phyloP scores from a whole-genome alignment of 495 filamentous ascomycete genomes.

The Xylaria intraflava region DNA sequence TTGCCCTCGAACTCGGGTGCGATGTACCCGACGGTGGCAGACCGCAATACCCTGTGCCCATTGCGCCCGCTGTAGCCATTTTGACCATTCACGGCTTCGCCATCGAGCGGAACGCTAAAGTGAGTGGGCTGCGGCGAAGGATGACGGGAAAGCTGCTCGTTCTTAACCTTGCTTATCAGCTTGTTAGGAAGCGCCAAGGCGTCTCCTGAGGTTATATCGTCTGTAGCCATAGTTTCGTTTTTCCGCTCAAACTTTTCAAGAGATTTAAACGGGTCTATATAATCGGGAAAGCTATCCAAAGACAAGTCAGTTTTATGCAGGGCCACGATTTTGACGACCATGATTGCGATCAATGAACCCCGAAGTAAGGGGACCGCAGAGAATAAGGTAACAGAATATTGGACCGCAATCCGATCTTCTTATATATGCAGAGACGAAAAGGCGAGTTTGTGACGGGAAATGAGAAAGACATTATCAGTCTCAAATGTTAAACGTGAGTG shows the following conservation, averaged over 20 bases:
- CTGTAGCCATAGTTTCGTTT: constrained; percentile 22
- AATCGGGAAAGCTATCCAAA: constrained; percentile 34
- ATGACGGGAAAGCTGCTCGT: constrained; percentile 33
- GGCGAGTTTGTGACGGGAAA: neutral
- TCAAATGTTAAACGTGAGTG: neutral
- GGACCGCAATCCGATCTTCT: neutral
- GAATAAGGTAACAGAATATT: neutral
- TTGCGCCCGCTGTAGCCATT: constrained; percentile 44
- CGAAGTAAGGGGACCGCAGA: neutral
- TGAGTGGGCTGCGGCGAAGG: constrained; percentile 92
- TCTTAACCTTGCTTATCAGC: constrained; percentile 30
- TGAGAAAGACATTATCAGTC: neutral
- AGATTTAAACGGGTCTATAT: constrained; percentile 31
- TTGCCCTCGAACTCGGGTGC: constrained; percentile 94
- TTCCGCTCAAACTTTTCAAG: constrained; percentile 17
- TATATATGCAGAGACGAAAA: neutral
- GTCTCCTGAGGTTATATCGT: constrained; percentile 10
- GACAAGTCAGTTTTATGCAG: constrained; percentile 40
- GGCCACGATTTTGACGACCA: constrained; percentile 29
- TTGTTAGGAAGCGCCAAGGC: constrained; percentile 25
- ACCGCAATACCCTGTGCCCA: constrained; percentile 63
- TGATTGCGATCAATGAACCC: neutral
- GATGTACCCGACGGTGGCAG: constrained; percentile 90
- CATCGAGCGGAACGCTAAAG: constrained; percentile 59
- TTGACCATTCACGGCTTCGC: neutral